These are phyloP conservation scores for Melaleuca quinquenervia DNA, from an alignment of 345 rosid genomes.

Conservation along the genomic window DNA sequence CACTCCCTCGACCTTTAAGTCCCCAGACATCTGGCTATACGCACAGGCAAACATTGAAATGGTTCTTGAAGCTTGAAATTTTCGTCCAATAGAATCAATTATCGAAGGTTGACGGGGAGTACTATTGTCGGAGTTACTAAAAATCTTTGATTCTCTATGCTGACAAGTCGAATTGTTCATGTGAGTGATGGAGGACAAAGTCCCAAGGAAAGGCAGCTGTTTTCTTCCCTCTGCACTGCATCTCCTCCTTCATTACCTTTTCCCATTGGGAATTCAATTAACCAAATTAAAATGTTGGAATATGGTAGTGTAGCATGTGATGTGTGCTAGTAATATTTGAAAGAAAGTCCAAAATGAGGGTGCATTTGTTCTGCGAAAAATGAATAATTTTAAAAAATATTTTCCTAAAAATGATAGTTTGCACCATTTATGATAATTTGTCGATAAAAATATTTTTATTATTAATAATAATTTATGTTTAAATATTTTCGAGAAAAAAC, in stretches of 20 bases:
- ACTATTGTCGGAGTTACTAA: background rate
- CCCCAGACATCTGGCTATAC: background rate
- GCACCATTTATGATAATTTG: no score
- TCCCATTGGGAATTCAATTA: background rate
- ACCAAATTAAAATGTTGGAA: background rate
- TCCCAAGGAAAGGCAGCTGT: background rate
- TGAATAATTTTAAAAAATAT: background rate
- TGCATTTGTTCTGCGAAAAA: fast-evolving
- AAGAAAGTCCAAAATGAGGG: fast-evolving
- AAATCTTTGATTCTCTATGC: no score
- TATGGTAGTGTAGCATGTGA: background rate
- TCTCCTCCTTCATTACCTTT: background rate
- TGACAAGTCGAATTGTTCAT: no score
- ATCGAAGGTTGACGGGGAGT: background rate
- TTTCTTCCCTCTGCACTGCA: background rate
- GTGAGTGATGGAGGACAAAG: background rate
- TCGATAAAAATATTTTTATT: background rate
- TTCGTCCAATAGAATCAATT: background rate
- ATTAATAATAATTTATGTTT: background rate
- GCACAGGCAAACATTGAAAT: background rate
- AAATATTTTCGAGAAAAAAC: background rate
- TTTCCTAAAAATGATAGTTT: background rate
- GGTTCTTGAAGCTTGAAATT: background rate
- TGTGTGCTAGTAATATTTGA: background rate
- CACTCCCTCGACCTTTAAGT: background rate